Conservation (phyloP, 2,329 filamentous ascomycete species). For the Colletotrichum sansevieriae region DNA sequence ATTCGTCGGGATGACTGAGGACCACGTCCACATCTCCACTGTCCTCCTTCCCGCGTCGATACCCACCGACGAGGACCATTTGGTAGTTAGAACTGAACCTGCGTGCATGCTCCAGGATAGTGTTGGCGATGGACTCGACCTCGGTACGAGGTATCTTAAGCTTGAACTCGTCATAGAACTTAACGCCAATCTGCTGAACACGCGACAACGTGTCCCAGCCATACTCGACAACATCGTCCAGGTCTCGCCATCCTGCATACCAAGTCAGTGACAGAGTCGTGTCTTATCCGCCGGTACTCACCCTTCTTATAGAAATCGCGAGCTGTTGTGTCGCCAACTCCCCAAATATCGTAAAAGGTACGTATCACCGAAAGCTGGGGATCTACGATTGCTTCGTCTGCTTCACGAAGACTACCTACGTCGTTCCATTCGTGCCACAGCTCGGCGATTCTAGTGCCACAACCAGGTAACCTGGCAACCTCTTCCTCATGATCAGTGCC, state of each 20-base stretch:
- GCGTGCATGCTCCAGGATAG: constrained; percentile 76
- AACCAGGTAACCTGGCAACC: constrained; percentile 77
- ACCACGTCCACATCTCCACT: constrained; percentile 90
- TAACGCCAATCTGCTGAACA: constrained; percentile 93
- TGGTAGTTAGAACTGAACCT: constrained; percentile 67
- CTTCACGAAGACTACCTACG: constrained; percentile 72
- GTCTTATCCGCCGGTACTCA: constrained; percentile 33
- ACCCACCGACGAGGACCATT: constrained; percentile 80
- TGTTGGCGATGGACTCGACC: constrained; percentile 75
- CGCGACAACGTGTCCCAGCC: constrained; percentile 82
- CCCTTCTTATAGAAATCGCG: constrained; percentile 81
- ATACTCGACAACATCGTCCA: constrained; percentile 87
- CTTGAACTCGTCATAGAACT: constrained; percentile 90
- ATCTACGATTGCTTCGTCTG: constrained; percentile 73
- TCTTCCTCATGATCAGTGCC: constrained; percentile 51
- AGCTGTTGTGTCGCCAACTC: constrained; percentile 87
- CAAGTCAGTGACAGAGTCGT: neutral
- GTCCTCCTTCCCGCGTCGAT: constrained; percentile 80
- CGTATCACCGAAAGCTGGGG: constrained; percentile 73
- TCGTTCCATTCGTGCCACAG: constrained; percentile 82
- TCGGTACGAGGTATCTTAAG: constrained; percentile 79
- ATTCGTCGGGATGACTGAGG: constrained; percentile 81
- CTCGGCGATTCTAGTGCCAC: constrained; percentile 81
- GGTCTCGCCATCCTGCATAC: constrained; percentile 76
- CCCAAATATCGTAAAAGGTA: constrained; percentile 88